phyloP scores from a whole-genome alignment of 331 rosid species.

The Ulmus americana region DNA sequence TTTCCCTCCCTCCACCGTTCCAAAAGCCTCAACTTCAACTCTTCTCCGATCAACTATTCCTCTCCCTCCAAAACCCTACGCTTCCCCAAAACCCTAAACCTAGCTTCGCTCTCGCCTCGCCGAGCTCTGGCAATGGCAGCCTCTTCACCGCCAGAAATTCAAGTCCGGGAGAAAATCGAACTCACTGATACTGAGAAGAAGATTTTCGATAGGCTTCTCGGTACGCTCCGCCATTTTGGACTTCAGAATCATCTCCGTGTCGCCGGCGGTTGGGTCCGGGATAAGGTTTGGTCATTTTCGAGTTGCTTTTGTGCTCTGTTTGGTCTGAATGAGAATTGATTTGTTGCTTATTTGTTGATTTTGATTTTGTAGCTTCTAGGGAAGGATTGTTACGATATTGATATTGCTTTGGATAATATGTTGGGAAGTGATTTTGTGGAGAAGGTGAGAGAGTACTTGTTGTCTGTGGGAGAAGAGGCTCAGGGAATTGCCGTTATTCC shows the following conservation, averaged over 20 bases:
- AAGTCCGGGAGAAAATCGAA: conserved; percentile 49
- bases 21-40: not conserved
- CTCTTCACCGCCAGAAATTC: conserved; percentile 22
- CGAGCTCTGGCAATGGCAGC: conserved; percentile 32
- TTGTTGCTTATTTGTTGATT: too few species aligned
- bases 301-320: not conserved
- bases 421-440: conserved; percentile 74
- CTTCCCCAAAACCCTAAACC: conserved; percentile 25
- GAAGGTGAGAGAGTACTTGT: conserved; percentile 64
- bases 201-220: conserved; percentile 65
- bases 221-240: conserved; percentile 50
- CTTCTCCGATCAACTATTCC: not conserved
- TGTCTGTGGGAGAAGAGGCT: conserved; percentile 68
- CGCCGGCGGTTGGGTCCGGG: conserved; percentile 98
- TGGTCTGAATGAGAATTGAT: not conserved
- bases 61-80: conserved; percentile 2
- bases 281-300: conserved; percentile 43
- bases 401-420: conserved; percentile 79
- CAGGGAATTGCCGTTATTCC: conserved; percentile 80
- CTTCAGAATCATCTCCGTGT: conserved; percentile 74
- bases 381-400: conserved; percentile 81
- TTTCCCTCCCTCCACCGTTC: conserved; percentile 4
- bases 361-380: conserved; percentile 62
- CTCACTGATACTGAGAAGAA: conserved; percentile 53
- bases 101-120: conserved; percentile 20